Evolutionary conservation across 2,329 filamentous ascomycete species (phyloP).

Genomic region (Thelonectria rubi): DNA sequence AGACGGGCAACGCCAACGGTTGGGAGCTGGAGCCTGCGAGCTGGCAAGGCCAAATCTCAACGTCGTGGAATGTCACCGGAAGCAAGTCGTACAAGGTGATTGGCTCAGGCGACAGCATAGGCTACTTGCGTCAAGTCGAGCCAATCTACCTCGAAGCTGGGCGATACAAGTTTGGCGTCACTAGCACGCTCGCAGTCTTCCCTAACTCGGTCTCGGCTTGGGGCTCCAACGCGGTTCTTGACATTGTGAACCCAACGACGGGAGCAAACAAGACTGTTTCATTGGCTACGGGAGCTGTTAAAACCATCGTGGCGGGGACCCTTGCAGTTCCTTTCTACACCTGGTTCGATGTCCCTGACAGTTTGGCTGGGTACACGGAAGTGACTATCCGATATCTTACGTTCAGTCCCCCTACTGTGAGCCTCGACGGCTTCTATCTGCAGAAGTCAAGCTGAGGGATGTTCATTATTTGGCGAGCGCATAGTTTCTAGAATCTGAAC

Average conservation of each 20-base stretch:
- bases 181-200: background rate
- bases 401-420: background rate
- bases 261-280: slow-evolving; percentile 21
- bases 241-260: slow-evolving; percentile 14
- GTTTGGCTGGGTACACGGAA: slow-evolving; percentile 19
- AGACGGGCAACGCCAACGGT: slow-evolving; percentile 9
- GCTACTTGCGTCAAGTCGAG: slow-evolving; percentile 5
- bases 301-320: background rate
- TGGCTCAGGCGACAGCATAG: slow-evolving; percentile 7
- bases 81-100: slow-evolving; percentile 7
- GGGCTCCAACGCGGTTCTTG: slow-evolving; percentile 3
- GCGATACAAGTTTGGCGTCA: background rate
- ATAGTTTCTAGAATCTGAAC: no score
- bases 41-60: slow-evolving; percentile 16
- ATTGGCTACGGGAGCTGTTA: background rate
- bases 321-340: background rate
- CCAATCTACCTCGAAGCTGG: slow-evolving; percentile 24
- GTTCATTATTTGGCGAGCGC: no score
- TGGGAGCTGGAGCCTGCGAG: slow-evolving; percentile 18
- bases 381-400: slow-evolving; percentile 13
- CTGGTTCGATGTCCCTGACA: slow-evolving; percentile 2
- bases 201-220: slow-evolving; percentile 3
- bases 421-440: slow-evolving; percentile 5
- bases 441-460: background rate
- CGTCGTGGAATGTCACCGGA: background rate